Percentiles rank a stretch among this genome's conserved stretches.
Evolutionary conservation across 2,329 filamentous ascomycete genomes (phyloP).

Genomic region (Phoma herbarum): DNA sequence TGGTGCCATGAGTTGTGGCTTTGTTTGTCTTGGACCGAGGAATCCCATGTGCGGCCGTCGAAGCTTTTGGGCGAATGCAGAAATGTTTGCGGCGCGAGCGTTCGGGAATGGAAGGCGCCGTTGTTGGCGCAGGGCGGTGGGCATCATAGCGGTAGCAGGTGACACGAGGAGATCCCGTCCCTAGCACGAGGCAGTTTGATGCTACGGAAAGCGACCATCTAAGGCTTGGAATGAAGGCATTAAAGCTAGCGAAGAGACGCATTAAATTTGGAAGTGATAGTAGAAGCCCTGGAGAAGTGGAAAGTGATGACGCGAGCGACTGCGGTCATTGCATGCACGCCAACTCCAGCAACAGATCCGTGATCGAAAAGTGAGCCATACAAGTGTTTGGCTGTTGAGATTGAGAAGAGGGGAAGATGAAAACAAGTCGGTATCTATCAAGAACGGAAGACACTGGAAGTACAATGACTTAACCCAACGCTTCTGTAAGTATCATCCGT

Average conservation of each 20-base stretch:
- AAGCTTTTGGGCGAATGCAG: constrained; percentile 13
- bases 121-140: constrained; percentile 5
- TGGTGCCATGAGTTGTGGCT: constrained; percentile 1
- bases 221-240: neutral
- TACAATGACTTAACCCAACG: neutral
- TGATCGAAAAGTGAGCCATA: neutral
- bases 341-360: neutral
- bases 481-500: constrained; percentile 24
- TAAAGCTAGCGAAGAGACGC: too few relatives aligned
- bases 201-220: neutral
- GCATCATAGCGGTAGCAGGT: constrained; percentile 7
- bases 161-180: neutral
- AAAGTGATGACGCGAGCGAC: neutral
- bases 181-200: neutral
- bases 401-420: neutral
- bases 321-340: neutral
- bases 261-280: neutral
- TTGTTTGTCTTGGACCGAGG: constrained; percentile 18
- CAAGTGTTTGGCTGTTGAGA: neutral
- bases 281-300: neutral
- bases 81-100: neutral
- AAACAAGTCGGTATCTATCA: neutral
- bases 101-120: constrained; percentile 14
- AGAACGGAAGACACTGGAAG: neutral
- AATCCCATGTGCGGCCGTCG: constrained; percentile 9